A percentile compares a stretch with the other conserved stretches of the same genome.
Evolutionary conservation across 345 rosid species (phyloP).

Genomic region (Salix arbutifolia): DNA sequence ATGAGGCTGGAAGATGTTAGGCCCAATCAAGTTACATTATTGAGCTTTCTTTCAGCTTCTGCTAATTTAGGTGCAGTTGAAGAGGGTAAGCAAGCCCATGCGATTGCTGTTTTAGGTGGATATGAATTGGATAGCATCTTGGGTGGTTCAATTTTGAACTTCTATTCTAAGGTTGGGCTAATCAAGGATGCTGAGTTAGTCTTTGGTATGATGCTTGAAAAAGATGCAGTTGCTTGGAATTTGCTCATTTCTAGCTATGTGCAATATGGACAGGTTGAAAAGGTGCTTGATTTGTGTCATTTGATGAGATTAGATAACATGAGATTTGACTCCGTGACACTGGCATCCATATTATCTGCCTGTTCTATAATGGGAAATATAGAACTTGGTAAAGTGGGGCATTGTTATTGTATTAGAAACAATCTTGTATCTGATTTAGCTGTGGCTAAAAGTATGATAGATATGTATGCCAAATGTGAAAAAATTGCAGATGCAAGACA

Average conservation of each 20-base stretch:
- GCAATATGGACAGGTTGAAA: constrained; percentile 38
- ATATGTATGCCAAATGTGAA: constrained; percentile 67
- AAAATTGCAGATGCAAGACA: constrained; percentile 43
- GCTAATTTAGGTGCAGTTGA: constrained; percentile 57
- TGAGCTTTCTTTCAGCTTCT: constrained; percentile 64
- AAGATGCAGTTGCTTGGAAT: constrained; percentile 80
- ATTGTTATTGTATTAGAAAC: constrained; percentile 63
- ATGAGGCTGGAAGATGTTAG: constrained; percentile 54
- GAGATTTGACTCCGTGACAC: constrained; percentile 65
- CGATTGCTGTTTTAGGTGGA: constrained; percentile 50
- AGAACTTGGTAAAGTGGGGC: constrained; percentile 54
- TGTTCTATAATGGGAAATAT: constrained; percentile 40
- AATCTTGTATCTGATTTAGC: constrained; percentile 46
- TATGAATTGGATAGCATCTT: constrained; percentile 53
- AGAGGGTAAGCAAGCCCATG: constrained; percentile 77
- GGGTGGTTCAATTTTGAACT: constrained; percentile 66
- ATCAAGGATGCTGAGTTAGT: constrained; percentile 60
- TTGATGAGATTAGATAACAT: constrained; percentile 48
- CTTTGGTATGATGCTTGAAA: constrained; percentile 44
- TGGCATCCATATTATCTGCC: constrained; percentile 52
- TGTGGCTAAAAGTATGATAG: constrained; percentile 42
- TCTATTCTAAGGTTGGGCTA: constrained; percentile 66
- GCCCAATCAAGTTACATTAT: constrained; percentile 55
- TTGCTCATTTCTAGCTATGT: constrained; percentile 62
- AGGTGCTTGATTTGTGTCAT: constrained; percentile 49